Conservation (phyloP, 257 asterid genomes). For the Knoxia roxburghii region DNA sequence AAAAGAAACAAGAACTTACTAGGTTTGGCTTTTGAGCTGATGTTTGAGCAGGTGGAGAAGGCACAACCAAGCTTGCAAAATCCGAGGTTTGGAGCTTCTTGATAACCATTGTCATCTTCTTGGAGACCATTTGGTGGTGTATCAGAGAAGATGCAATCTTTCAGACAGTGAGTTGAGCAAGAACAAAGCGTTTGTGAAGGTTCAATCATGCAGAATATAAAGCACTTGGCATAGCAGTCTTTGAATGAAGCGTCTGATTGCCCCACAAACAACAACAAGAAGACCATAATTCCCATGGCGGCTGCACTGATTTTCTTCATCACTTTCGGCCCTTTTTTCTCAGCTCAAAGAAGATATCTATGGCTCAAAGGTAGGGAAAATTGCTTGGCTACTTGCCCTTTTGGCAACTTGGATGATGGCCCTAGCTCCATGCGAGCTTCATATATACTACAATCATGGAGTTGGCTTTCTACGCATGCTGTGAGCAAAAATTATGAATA, state of each 20-base stretch:
- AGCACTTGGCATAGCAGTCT: constrained; percentile 89
- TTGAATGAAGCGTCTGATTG: constrained; percentile 48
- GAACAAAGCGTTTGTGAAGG: constrained; percentile 77
- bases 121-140: constrained; percentile 22
- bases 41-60: constrained; percentile 58
- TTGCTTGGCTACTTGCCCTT: too few species aligned
- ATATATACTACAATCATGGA: too few species aligned
- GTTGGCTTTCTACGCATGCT: too few species aligned
- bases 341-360: neutral
- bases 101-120: constrained; percentile 15
- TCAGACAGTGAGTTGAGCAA: constrained; percentile 83
- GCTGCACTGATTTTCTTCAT: constrained; percentile 27
- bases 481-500: too few species aligned
- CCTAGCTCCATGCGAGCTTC: too few species aligned
- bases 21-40: constrained; percentile 59
- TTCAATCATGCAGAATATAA: constrained; percentile 74
- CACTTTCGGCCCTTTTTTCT: constrained; percentile 32
- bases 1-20: constrained; percentile 33
- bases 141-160: constrained; percentile 69
- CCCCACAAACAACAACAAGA: constrained; percentile 42
- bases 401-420: too few species aligned
- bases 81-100: constrained; percentile 35
- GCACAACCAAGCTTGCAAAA: constrained; percentile 96
- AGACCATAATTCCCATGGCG: neutral
- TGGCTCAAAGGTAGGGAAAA: neutral